Conservation (phyloP, 164 flowering plant species). For the Echeveria elegans region DNA sequence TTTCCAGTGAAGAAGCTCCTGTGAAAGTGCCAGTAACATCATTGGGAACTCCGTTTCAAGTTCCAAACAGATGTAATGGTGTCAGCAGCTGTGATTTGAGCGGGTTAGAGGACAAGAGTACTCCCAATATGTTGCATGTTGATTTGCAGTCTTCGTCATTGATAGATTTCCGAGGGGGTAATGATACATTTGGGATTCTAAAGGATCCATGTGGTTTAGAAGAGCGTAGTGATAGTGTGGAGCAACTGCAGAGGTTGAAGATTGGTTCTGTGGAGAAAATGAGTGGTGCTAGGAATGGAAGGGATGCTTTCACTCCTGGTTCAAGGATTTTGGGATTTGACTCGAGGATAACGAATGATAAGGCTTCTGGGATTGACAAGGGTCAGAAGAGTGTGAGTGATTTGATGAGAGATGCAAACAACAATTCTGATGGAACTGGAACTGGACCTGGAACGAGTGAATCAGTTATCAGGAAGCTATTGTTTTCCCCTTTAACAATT, state of each 20-base stretch:
- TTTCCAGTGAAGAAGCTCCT: background rate
- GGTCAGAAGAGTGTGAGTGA: background rate
- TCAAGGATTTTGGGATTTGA: background rate
- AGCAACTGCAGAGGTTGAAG: background rate
- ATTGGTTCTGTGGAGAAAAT: background rate
- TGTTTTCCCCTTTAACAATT: background rate
- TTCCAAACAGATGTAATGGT: background rate
- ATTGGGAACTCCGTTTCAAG: background rate
- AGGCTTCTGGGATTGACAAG: background rate
- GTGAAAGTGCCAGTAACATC: conserved; percentile 1
- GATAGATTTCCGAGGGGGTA: conserved; percentile 5
- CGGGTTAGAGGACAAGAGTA: background rate
- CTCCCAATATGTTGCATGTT: background rate
- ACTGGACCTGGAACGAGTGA: background rate
- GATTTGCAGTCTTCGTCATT: background rate
- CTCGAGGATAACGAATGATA: background rate
- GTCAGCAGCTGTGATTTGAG: conserved; percentile 6
- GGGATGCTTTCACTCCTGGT: background rate
- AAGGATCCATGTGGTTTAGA: background rate
- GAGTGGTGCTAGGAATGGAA: background rate
- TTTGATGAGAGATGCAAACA: background rate
- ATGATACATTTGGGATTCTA: background rate
- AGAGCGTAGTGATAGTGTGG: background rate
- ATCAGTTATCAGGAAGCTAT: background rate
- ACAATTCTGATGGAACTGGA: background rate